Conservation (phyloP, 495 filamentous ascomycete genomes). For the Penicillium angulare region DNA sequence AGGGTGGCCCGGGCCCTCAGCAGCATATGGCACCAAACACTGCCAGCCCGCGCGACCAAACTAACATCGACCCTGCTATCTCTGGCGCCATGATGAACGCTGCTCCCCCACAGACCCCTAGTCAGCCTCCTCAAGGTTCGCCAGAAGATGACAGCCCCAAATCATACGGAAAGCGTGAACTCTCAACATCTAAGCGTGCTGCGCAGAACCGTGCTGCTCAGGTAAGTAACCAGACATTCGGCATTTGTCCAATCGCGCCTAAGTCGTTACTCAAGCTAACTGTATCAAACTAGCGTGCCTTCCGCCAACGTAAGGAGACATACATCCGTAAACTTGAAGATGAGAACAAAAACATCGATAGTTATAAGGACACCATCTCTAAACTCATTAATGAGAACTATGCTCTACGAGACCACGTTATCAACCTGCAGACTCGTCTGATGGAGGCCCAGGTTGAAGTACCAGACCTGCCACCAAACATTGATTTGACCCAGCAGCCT, state of each 20-base stretch:
- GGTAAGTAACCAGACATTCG: no score
- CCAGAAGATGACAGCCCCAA: constrained; percentile 43
- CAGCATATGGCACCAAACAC: constrained; percentile 44
- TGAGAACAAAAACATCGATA: constrained; percentile 73
- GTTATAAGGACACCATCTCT: constrained; percentile 69
- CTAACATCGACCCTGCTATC: constrained; percentile 55
- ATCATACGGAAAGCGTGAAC: constrained; percentile 73
- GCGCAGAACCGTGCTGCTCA: constrained; percentile 97
- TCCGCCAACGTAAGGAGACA: constrained; percentile 94
- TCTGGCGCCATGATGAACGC: constrained; percentile 44
- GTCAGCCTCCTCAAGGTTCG: constrained; percentile 29
- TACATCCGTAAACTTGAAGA: constrained; percentile 97
- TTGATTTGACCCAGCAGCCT: constrained; percentile 49
- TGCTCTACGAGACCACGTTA: constrained; percentile 84
- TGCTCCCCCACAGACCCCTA: constrained; percentile 35
- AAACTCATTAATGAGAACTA: constrained; percentile 83
- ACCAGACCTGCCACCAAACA: constrained; percentile 73
- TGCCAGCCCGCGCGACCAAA: constrained; percentile 46
- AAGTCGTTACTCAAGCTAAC: neutral
- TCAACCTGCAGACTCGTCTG: constrained; percentile 84
- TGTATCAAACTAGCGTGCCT: constrained; percentile 68
- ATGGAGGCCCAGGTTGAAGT: constrained; percentile 79
- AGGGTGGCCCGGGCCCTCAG: constrained; percentile 32
- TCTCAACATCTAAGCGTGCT: constrained; percentile 92
- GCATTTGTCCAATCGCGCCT: no score